Conservation (phyloP, 1,139 yeast species). For the Taiozyma sp. region DNA sequence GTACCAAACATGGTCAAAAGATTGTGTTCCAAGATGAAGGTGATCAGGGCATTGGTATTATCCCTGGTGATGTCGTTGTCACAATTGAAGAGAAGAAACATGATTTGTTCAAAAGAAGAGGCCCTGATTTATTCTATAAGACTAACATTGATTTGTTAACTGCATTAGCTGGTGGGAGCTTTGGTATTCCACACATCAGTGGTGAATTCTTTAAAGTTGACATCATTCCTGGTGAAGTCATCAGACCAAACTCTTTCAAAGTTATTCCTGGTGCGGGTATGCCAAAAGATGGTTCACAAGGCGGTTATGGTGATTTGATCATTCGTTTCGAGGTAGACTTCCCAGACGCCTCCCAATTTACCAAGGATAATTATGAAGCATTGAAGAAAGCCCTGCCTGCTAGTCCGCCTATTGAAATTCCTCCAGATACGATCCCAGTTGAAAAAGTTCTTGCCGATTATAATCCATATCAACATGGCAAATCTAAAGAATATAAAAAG, state of each 20-base stretch:
- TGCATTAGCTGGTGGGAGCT: conserved; percentile 51
- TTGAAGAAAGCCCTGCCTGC: conserved; percentile 40
- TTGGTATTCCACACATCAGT: conserved; percentile 43
- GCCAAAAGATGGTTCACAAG: conserved; percentile 47
- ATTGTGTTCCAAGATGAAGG: conserved; percentile 54
- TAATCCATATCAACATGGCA: conserved; percentile 6
- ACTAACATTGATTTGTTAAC: conserved; percentile 45
- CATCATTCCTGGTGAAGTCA: conserved; percentile 42
- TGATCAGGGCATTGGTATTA: conserved; percentile 54
- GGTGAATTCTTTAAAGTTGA: conserved; percentile 38
- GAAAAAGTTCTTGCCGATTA: conserved; percentile 14
- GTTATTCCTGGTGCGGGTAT: conserved; percentile 49
- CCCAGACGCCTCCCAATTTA: conserved; percentile 37
- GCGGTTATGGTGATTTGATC: conserved; percentile 44
- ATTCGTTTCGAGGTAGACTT: conserved; percentile 48
- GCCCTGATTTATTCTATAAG: conserved; percentile 42
- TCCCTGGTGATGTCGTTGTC: conserved; percentile 66
- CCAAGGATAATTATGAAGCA: conserved; percentile 32
- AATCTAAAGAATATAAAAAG: conserved; percentile 6
- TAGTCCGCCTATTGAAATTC: conserved; percentile 22
- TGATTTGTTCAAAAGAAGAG: conserved; percentile 44
- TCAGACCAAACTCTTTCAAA: conserved; percentile 43
- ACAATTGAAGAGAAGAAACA: conserved; percentile 32
- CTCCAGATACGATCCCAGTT: conserved; percentile 6
- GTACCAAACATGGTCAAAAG: conserved; percentile 46